Evolutionary conservation across 1,139 yeast species (phyloP), one percentile per base, ranked within the genome.

Genomic region (Hyphopichia pseudoburtonii): DNA sequence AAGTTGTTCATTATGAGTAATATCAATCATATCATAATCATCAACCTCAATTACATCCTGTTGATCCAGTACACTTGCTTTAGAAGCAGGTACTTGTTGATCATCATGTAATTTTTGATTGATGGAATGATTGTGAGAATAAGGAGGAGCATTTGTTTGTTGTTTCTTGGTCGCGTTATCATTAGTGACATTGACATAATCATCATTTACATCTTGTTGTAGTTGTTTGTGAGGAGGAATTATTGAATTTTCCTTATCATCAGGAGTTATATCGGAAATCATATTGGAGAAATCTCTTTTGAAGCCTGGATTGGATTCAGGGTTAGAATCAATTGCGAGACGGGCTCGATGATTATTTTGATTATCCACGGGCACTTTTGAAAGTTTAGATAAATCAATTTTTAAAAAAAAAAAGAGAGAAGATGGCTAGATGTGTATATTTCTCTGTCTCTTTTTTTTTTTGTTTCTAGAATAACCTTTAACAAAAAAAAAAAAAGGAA

Each of bases 201-300:
- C n/a, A n/a, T n/a, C n/a, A n/a, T n/a, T n/a, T n/a, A n/a, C n/a
- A n/a, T n/a, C n/a, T n/a, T n/a, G 23, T 24, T 24, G 27, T 24
- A 26, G 16, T 26, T 4, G 16, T 15, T 12, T 6, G 5, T 4
- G 7, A 5, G 28, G 17, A 8, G 18, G 23, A 18, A 18, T 19
- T n/a, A 14, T n/a, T 11, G n/a, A 23, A 17, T 31, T 31, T 22
- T 31, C 34, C 12, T 31, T 31, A 31, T 31, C 34, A 17, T 31
- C 34, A 15, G 30, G 30, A 21, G 5, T 8, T 5, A n/a, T 8
- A 5, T 31, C 34, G 9, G 34, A 22, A 24, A 31, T 24, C 34
- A 31, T 31, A 24, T 31, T 22, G 14, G 7, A 23, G 12, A 31
- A 31, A 11, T 17, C 28, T 19, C 34, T 22, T 31, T 31, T 31